Percentiles rank a stretch among this genome's conserved stretches.
Evolutionary conservation across 805 yeast species (phyloP).

Genomic region (Pichia scutulata): DNA sequence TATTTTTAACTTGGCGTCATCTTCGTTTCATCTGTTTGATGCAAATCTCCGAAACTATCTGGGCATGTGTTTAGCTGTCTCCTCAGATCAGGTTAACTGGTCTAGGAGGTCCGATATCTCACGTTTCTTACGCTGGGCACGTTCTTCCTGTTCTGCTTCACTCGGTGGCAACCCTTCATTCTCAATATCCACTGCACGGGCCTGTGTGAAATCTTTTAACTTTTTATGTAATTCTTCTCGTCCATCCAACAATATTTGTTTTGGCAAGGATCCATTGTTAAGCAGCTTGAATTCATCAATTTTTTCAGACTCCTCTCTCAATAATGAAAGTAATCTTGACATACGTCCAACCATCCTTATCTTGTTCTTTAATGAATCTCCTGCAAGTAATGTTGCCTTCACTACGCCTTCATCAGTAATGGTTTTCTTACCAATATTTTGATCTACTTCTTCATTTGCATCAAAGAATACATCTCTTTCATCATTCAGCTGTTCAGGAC

Average conservation of each 20-base stretch:
- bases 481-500: background rate
- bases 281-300: conserved; percentile 70
- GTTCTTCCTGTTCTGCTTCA: conserved; percentile 34
- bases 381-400: background rate
- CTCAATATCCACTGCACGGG: conserved; percentile 64
- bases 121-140: background rate
- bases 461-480: background rate
- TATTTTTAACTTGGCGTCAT: background rate
- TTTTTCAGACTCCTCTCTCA: conserved; percentile 82
- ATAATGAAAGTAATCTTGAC: conserved; percentile 81
- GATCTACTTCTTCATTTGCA: background rate
- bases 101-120: background rate
- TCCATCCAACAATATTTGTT: conserved; percentile 80
- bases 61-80: background rate
- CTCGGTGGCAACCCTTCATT: conserved; percentile 90
- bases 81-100: background rate
- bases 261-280: conserved; percentile 74
- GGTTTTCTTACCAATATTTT: background rate
- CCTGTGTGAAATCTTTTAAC: conserved; percentile 69
- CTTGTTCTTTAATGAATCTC: conserved; percentile 2
- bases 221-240: conserved; percentile 67
- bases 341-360: conserved; percentile 38
- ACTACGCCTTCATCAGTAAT: background rate
- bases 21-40: background rate
- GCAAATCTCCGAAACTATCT: no score